Percentiles rank a stretch among this genome's conserved stretches.
Conservation (phyloP, 2,329 filamentous ascomycete genomes). For the Cercospora zeae-maydis region DNA sequence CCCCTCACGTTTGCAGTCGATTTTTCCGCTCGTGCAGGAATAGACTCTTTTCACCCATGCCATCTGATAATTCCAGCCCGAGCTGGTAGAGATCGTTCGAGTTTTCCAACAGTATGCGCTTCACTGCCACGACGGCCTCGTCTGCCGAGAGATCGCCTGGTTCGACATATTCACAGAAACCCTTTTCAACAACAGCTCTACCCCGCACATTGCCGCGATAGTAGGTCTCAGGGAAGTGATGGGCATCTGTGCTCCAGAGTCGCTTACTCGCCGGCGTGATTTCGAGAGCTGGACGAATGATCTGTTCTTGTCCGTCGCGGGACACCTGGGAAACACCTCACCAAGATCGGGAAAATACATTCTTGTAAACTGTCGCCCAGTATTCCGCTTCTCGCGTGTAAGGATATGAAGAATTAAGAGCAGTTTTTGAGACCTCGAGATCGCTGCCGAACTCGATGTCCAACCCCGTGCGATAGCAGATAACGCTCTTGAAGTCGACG, state of each 20-base stretch:
- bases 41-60: neutral
- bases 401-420: slow-evolving; percentile 68
- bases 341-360: slow-evolving; percentile 81
- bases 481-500: slow-evolving; percentile 76
- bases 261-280: slow-evolving; percentile 71
- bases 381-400: slow-evolving; percentile 77
- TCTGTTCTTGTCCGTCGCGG: slow-evolving; percentile 67
- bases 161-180: slow-evolving; percentile 65
- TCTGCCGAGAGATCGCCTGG: slow-evolving; percentile 57
- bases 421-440: slow-evolving; percentile 33
- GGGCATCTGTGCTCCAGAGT: slow-evolving; percentile 76
- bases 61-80: slow-evolving; percentile 29
- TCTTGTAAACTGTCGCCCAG: slow-evolving; percentile 70
- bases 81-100: slow-evolving; percentile 72
- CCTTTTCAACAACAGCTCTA: slow-evolving; percentile 64
- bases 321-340: slow-evolving; percentile 78
- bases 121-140: slow-evolving; percentile 62
- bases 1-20: neutral
- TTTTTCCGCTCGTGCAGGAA: neutral
- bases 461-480: slow-evolving; percentile 76
- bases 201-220: slow-evolving; percentile 70
- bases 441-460: slow-evolving; percentile 54
- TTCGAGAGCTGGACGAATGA: slow-evolving; percentile 70
- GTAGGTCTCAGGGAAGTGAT: slow-evolving; percentile 75
- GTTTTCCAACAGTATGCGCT: slow-evolving; percentile 71